A percentile compares a stretch with the other conserved stretches of the same genome.
These are phyloP conservation scores for Esteya vermicola DNA, from an alignment of 2,329 filamentous ascomycete genomes.

Conservation along the genomic window DNA sequence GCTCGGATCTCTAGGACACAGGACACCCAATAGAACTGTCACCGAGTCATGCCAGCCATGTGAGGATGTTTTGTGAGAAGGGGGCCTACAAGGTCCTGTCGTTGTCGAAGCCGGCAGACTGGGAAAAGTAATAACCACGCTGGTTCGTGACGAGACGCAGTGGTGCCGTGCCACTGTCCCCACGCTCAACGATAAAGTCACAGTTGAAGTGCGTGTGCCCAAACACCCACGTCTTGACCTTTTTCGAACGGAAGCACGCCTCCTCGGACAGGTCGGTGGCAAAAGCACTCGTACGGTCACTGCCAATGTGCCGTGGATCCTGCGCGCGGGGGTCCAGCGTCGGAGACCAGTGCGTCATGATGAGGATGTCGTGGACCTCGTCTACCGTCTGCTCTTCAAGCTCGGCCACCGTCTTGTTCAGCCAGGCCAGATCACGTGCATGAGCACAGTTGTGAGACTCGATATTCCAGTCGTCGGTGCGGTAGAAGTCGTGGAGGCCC, in stretches of 20 bases:
- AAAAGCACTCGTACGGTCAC: conserved; percentile 18
- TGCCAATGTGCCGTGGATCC: conserved; percentile 20
- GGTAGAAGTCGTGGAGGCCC: conserved; percentile 36
- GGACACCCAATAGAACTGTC: too few relatives aligned
- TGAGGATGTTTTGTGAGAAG: too few relatives aligned
- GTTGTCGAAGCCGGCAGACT: conserved; percentile 19
- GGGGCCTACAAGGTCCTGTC: too few relatives aligned
- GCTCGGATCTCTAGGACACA: too few relatives aligned
- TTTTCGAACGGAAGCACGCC: conserved; percentile 19
- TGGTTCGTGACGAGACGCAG: conserved; percentile 17
- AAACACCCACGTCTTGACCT: conserved; percentile 30
- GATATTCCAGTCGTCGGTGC: conserved; percentile 20
- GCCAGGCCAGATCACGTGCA: conserved; percentile 24
- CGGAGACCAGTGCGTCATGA: conserved; percentile 29
- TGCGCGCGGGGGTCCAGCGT: conserved; percentile 17
- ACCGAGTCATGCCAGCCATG: too few relatives aligned
- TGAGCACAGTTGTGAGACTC: conserved; percentile 23
- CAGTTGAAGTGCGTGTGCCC: conserved; percentile 35
- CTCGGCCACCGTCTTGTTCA: conserved; percentile 22
- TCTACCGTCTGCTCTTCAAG: conserved; percentile 8
- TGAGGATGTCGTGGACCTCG: conserved; percentile 14
- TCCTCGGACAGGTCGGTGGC: conserved; percentile 23
- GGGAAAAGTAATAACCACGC: conserved; percentile 17
- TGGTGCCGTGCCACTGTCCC: conserved; percentile 1
- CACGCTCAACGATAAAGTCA: conserved; percentile 16